Evolutionary conservation across 1,284 basidiomycete genomes (phyloP).

Genomic region (Trametes versicolor): DNA sequence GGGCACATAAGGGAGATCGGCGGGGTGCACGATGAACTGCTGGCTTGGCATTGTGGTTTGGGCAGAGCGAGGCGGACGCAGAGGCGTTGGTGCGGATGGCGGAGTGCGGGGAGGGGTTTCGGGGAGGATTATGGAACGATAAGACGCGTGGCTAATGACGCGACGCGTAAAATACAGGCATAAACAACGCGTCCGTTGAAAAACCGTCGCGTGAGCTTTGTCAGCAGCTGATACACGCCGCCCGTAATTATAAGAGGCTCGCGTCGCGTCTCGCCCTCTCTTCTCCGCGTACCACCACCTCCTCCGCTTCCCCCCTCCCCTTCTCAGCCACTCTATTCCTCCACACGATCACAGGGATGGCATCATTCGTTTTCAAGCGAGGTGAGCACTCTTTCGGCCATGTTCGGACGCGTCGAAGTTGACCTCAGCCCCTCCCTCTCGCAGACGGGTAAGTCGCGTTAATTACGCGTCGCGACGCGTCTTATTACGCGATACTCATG

Average conservation of each 20-base stretch:
- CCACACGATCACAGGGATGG: slow-evolving; percentile 50
- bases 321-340: slow-evolving; percentile 21
- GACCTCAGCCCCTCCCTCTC: slow-evolving; percentile 24
- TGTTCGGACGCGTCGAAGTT: slow-evolving; percentile 18
- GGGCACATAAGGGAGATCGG: slow-evolving; percentile 61
- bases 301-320: slow-evolving; percentile 22
- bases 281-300: slow-evolving; percentile 48
- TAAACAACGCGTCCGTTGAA: slow-evolving; percentile 39
- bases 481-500: slow-evolving; percentile 32
- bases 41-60: slow-evolving; percentile 32
- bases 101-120: slow-evolving; percentile 5
- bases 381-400: slow-evolving; percentile 54
- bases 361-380: slow-evolving; percentile 81
- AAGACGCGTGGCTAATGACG: slow-evolving; percentile 32
- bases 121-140: slow-evolving; percentile 8
- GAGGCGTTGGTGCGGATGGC: neutral
- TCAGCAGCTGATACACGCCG: slow-evolving; percentile 41
- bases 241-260: slow-evolving; percentile 39
- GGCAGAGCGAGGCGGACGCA: neutral
- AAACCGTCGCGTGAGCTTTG: slow-evolving; percentile 36
- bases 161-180: slow-evolving; percentile 34
- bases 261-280: slow-evolving; percentile 41
- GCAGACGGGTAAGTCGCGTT: slow-evolving; percentile 69
- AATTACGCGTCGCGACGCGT: slow-evolving; percentile 41
- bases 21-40: slow-evolving; percentile 45